Conservation (phyloP, 306 rosid genomes). For the Prunus fruticosa region DNA sequence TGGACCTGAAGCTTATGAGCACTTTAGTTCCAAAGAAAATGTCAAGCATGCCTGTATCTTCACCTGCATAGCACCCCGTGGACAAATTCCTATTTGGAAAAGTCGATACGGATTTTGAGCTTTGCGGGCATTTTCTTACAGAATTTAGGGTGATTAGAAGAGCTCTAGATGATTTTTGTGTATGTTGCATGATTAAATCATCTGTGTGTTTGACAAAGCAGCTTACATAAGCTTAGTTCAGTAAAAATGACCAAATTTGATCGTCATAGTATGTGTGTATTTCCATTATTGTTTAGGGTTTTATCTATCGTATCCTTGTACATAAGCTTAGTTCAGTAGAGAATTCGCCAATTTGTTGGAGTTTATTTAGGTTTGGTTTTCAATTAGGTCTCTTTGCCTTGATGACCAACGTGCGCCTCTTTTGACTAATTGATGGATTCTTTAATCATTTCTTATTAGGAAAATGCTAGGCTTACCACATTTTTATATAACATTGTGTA, state of each 20-base stretch:
- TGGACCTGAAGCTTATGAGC: neutral
- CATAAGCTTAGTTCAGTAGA: too few relatives aligned
- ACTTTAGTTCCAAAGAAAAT: neutral
- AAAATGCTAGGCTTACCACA: too few relatives aligned
- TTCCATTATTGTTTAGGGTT: neutral
- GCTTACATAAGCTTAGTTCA: neutral
- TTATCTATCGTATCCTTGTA: too few relatives aligned
- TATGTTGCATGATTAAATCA: neutral
- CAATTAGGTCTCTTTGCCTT: too few relatives aligned
- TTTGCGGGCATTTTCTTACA: neutral
- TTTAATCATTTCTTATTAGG: too few relatives aligned
- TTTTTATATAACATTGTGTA: too few relatives aligned
- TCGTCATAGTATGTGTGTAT: neutral
- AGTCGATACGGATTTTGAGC: neutral
- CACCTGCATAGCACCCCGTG: neutral
- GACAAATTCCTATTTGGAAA: neutral
- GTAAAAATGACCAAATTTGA: neutral
- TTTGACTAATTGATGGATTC: too few relatives aligned
- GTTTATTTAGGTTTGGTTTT: too few relatives aligned
- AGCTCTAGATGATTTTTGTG: neutral
- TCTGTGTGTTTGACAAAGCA: neutral
- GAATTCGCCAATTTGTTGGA: too few relatives aligned
- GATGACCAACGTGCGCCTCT: too few relatives aligned
- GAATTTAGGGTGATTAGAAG: neutral
- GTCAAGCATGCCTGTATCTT: neutral